Percentiles rank a stretch among this genome's conserved stretches.
Evolutionary conservation across 2,329 filamentous ascomycete genomes (phyloP).

Genomic region (Fusarium pseudograminearum): DNA sequence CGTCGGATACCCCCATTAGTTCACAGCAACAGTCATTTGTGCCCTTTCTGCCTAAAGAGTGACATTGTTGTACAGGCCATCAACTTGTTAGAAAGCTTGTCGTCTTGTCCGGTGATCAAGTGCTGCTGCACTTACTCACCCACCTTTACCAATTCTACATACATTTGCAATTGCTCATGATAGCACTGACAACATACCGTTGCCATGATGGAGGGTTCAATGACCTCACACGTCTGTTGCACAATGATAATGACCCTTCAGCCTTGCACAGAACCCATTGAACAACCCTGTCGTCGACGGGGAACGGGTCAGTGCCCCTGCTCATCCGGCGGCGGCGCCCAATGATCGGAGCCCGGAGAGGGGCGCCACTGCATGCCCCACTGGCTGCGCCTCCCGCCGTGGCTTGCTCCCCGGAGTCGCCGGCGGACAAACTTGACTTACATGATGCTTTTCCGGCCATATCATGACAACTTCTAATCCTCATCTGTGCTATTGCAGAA

Average conservation of each 20-base stretch:
- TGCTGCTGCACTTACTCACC: conserved; percentile 4
- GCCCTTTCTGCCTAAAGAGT: conserved; percentile 31
- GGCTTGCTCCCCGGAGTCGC: conserved; percentile 49
- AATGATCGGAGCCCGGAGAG: conserved; percentile 36
- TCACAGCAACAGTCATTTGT: neutral
- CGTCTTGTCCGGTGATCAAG: conserved; percentile 9
- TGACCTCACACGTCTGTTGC: conserved; percentile 40
- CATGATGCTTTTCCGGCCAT: conserved; percentile 28
- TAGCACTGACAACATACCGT: conserved; percentile 14
- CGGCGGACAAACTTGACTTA: conserved; percentile 44
- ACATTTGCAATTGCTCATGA: neutral
- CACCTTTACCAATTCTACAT: conserved; percentile 8
- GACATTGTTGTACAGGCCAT: neutral
- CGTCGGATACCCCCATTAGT: neutral
- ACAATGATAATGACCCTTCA: conserved; percentile 29
- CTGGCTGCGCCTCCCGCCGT: conserved; percentile 50
- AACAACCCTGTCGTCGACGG: conserved; percentile 33
- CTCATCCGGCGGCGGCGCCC: conserved; percentile 25
- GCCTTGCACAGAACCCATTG: conserved; percentile 30
- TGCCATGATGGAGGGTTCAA: conserved; percentile 37
- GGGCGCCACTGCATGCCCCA: conserved; percentile 44
- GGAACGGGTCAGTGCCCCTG: conserved; percentile 27
- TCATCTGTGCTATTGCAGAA: conserved; percentile 45
- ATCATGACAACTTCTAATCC: conserved; percentile 42
- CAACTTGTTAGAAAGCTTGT: conserved; percentile 4